Percentiles rank a stretch among this genome's conserved stretches.
phyloP scores from a whole-genome alignment of 495 filamentous ascomycete species.

The Neurospora sp. region DNA sequence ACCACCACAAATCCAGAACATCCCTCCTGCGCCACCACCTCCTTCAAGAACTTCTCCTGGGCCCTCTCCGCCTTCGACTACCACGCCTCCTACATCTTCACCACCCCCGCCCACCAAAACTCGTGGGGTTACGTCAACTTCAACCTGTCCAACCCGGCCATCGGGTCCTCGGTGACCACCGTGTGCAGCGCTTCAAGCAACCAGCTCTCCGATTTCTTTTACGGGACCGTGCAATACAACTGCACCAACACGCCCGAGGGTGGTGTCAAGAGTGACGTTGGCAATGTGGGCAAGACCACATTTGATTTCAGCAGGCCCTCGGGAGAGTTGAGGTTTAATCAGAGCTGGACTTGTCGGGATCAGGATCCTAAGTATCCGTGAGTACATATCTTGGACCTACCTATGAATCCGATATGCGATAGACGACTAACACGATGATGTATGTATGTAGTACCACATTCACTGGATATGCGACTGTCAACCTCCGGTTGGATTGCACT shows the following conservation, averaged over 20 bases:
- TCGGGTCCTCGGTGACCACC: conserved; percentile 13
- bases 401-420: background rate
- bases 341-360: conserved; percentile 33
- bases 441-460: conserved; percentile 21
- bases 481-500: conserved; percentile 25
- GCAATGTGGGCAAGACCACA: conserved; percentile 9
- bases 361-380: conserved; percentile 27
- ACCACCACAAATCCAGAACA: background rate
- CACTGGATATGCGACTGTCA: conserved; percentile 21
- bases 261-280: background rate
- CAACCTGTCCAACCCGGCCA: conserved; percentile 33
- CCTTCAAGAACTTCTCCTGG: conserved; percentile 28
- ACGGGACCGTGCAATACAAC: conserved; percentile 27
- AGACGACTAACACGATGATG: conserved; percentile 1
- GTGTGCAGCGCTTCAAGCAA: conserved; percentile 29
- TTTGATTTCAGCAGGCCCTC: conserved; percentile 27
- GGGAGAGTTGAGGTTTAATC: conserved; percentile 26
- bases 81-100: conserved; percentile 31
- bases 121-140: conserved; percentile 31
- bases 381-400: conserved; percentile 3
- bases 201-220: conserved; percentile 35
- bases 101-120: conserved; percentile 35
- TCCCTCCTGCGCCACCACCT: conserved; percentile 19
- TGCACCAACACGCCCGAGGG: conserved; percentile 15
- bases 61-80: conserved; percentile 25